Conservation (phyloP, 208 protist species). For the Trypanosoma lewisi region DNA sequence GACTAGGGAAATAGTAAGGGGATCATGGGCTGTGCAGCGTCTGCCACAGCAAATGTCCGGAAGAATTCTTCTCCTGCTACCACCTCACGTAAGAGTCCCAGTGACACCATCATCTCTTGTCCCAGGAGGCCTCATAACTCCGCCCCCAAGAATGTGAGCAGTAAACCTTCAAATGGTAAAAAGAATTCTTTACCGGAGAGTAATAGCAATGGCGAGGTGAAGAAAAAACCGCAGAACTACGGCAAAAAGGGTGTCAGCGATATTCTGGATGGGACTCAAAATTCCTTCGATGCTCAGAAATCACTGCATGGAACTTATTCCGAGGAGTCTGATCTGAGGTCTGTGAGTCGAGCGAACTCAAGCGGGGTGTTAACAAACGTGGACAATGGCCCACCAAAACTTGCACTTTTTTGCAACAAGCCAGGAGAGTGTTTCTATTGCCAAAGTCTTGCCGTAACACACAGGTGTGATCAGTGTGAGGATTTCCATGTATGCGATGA, state of each 20-base stretch:
- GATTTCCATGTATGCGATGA: constrained; percentile 56
- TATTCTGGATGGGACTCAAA: not conserved
- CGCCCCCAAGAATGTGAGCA: too few species aligned
- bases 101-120: too few species aligned
- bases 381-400: constrained; percentile 1
- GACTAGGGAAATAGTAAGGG: not conserved
- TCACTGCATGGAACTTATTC: not conserved
- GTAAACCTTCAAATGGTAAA: too few species aligned
- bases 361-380: constrained; percentile 1
- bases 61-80: too few species aligned
- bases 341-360: not conserved
- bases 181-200: too few species aligned
- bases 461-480: constrained; percentile 53
- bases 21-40: too few species aligned
- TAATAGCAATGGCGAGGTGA: too few species aligned
- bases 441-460: constrained; percentile 35
- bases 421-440: constrained; percentile 53
- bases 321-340: constrained; percentile 18
- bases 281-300: not conserved
- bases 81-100: too few species aligned
- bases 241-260: too few species aligned
- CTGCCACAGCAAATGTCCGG: too few species aligned
- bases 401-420: constrained; percentile 44
- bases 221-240: too few species aligned
- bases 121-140: too few species aligned